Percentiles rank a stretch among this genome's conserved stretches.
Conservation (phyloP, 1,139 yeast species). For the Yarrowia galli region DNA sequence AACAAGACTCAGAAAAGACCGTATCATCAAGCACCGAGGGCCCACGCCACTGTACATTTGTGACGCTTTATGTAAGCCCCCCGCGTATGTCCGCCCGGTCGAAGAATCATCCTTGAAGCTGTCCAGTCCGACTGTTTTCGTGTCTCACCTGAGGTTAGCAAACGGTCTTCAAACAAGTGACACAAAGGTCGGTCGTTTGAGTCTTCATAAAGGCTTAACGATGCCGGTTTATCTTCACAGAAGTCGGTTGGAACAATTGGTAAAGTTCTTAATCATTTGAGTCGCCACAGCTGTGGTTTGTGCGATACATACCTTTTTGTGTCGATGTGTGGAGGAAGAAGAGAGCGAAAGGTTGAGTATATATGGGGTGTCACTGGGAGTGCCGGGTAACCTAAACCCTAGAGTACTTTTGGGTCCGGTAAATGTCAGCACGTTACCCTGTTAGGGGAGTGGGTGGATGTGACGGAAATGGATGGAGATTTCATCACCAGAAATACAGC, state of each 20-base stretch:
- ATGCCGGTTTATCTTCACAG: constrained; percentile 44
- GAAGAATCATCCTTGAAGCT: constrained; percentile 47
- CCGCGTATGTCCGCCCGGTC: constrained; percentile 51
- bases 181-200: constrained; percentile 43
- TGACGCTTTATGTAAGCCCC: constrained; percentile 42
- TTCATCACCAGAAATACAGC: too few relatives aligned
- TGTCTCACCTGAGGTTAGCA: constrained; percentile 30
- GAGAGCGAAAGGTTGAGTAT: constrained; percentile 11
- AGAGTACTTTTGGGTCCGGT: constrained; percentile 3
- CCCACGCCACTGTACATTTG: constrained; percentile 49
- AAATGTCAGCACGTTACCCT: constrained; percentile 20
- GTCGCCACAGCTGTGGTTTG: constrained; percentile 1
- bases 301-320: constrained; percentile 37
- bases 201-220: constrained; percentile 47
- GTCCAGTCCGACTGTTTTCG: not conserved
- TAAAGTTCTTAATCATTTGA: constrained; percentile 45
- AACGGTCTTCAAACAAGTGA: not conserved
- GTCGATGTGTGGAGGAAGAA: constrained; percentile 30
- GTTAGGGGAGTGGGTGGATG: not conserved
- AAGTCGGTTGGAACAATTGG: constrained; percentile 51
- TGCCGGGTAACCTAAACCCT: constrained; percentile 23
- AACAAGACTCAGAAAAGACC: constrained; percentile 43
- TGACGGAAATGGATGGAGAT: too few relatives aligned
- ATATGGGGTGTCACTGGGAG: not conserved
- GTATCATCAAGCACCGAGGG: constrained; percentile 45